Evolutionary conservation across 768 basidiomycete genomes (phyloP).

Genomic region (Mrakia frigida): DNA sequence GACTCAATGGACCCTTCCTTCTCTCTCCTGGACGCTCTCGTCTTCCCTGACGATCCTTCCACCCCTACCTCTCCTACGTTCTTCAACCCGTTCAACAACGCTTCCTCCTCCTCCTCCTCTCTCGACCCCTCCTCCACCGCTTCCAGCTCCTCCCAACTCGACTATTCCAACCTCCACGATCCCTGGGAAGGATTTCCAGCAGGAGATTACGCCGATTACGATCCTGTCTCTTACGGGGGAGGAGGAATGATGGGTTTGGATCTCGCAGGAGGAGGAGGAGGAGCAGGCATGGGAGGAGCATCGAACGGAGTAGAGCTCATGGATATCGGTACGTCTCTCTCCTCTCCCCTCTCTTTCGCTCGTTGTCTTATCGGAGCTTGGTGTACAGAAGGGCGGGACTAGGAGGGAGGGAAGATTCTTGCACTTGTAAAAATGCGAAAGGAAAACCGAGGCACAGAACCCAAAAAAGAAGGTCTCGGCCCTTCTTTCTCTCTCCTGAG

Average conservation of each 20-base stretch:
- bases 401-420: background rate
- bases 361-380: background rate
- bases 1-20: background rate
- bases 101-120: background rate
- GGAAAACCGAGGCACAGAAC: background rate
- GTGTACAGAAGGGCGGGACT: background rate
- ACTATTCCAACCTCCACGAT: background rate
- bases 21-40: conserved; percentile 1
- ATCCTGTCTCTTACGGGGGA: background rate
- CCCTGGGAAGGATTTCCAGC: background rate
- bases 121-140: background rate
- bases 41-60: conserved; percentile 4
- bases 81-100: background rate
- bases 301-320: conserved; percentile 8
- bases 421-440: background rate
- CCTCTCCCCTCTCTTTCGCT: background rate
- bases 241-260: background rate
- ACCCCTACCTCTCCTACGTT: background rate
- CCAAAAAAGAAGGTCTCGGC: background rate
- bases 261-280: no score
- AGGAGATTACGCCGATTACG: background rate
- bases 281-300: background rate
- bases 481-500: background rate
- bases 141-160: background rate
- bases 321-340: conserved; percentile 25